Conservation (phyloP, 2,329 filamentous ascomycete species). For the Botrytis paeoniae region DNA sequence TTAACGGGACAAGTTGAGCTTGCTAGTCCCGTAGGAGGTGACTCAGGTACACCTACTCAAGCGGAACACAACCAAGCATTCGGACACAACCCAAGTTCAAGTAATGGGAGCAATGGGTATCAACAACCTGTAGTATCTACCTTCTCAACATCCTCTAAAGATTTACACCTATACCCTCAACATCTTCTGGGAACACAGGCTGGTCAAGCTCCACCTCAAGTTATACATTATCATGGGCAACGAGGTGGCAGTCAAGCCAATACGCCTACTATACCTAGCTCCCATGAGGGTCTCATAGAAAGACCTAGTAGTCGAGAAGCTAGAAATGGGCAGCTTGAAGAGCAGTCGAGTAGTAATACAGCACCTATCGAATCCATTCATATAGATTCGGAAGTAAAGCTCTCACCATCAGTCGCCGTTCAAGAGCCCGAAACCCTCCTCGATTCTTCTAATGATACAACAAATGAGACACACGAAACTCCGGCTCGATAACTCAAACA, state of each 20-base stretch:
- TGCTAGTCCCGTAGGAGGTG: constrained; percentile 50
- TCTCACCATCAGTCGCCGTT: background rate
- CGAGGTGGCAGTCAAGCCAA: constrained; percentile 65
- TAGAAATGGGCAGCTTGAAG: constrained; percentile 28
- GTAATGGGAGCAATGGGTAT: constrained; percentile 56
- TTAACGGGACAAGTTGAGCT: constrained; percentile 56
- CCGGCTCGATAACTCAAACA: background rate
- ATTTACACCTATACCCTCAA: constrained; percentile 65
- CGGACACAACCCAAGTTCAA: constrained; percentile 47
- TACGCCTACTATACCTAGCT: constrained; percentile 51
- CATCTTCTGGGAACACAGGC: constrained; percentile 61
- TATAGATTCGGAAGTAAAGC: background rate
- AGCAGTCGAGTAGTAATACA: constrained; percentile 12
- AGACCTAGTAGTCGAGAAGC: constrained; percentile 32
- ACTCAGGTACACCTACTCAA: constrained; percentile 60
- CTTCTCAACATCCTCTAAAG: constrained; percentile 68
- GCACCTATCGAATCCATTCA: background rate
- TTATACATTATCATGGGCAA: constrained; percentile 66
- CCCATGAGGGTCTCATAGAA: constrained; percentile 31
- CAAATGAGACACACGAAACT: background rate
- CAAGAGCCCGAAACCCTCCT: background rate
- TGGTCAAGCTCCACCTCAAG: constrained; percentile 62
- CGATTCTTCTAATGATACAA: background rate
- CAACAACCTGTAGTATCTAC: constrained; percentile 66
- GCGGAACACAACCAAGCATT: constrained; percentile 51